Evolutionary conservation across 345 rosid species (phyloP).

Genomic region (Excoecaria cochinchinensis): DNA sequence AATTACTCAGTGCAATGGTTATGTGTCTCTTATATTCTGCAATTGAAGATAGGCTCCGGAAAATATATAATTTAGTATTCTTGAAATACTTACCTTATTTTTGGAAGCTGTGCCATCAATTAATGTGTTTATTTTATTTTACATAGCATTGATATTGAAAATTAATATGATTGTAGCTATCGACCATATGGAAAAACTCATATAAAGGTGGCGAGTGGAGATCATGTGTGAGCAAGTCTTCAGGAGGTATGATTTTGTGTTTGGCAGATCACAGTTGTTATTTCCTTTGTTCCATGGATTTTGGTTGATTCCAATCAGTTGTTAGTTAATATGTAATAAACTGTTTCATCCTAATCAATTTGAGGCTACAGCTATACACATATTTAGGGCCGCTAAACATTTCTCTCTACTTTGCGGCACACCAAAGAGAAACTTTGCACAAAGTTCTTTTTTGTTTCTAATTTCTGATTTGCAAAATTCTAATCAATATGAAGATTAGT

Average conservation of each 20-base stretch:
- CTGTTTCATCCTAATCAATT: background rate
- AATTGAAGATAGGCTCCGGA: background rate
- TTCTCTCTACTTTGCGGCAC: too few species aligned
- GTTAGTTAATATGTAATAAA: background rate
- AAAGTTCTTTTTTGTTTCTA: background rate
- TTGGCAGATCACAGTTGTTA: background rate
- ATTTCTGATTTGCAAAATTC: background rate
- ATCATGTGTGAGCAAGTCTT: conserved; percentile 66
- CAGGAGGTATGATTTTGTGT: conserved; percentile 52
- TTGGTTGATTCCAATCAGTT: background rate
- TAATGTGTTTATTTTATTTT: background rate
- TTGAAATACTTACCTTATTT: background rate
- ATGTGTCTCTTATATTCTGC: conserved; percentile 3
- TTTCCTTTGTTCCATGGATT: background rate
- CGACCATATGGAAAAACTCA: conserved; percentile 85
- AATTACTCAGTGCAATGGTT: background rate
- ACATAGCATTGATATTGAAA: conserved; percentile 5
- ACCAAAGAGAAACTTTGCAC: too few species aligned
- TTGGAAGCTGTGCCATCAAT: conserved; percentile 1
- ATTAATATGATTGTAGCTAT: conserved; percentile 48
- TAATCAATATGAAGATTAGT: background rate
- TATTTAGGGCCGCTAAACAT: too few species aligned
- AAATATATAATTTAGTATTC: background rate
- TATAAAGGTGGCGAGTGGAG: conserved; percentile 78
- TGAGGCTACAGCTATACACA: too few species aligned